phyloP scores from a whole-genome alignment of 1,284 basidiomycete genomes.

The Ustilago cynodontis region DNA sequence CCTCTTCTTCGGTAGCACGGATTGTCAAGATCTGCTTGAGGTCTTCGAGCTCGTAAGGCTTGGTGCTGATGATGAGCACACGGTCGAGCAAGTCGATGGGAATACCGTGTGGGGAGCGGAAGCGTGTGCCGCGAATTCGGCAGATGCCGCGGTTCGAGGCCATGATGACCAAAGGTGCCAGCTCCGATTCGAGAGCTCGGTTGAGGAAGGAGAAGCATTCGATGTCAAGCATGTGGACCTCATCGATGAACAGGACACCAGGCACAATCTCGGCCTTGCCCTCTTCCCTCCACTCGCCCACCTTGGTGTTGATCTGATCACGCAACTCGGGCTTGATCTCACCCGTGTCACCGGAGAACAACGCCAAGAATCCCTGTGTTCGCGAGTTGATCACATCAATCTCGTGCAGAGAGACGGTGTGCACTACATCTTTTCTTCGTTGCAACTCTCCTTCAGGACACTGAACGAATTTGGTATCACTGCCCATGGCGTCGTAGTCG shows the following conservation, averaged over 20 bases:
- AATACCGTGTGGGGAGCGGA: slow-evolving; percentile 92
- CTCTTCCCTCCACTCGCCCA: slow-evolving; percentile 97
- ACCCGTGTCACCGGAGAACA: slow-evolving; percentile 85
- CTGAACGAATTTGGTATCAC: slow-evolving; percentile 95
- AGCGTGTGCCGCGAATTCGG: slow-evolving; percentile 93
- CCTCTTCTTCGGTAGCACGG: slow-evolving; percentile 95
- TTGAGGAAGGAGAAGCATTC: slow-evolving; percentile 99
- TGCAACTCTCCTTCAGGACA: slow-evolving; percentile 98
- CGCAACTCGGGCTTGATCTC: slow-evolving; percentile 98
- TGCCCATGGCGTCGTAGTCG: slow-evolving; percentile 96
- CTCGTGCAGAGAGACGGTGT: slow-evolving; percentile 96
- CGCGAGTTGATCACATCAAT: slow-evolving; percentile 99
- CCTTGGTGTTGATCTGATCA: slow-evolving; percentile 96
- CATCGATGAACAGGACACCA: slow-evolving; percentile 76
- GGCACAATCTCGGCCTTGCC: slow-evolving; percentile 98
- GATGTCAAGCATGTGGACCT: slow-evolving; percentile 98
- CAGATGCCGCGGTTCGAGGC: slow-evolving; percentile 96
- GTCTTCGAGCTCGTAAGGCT: slow-evolving; percentile 86
- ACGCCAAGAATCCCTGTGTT: slow-evolving; percentile 83
- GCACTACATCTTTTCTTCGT: slow-evolving; percentile 94
- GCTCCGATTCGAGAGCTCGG: slow-evolving; percentile 90
- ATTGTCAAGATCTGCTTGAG: slow-evolving; percentile 92
- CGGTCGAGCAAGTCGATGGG: slow-evolving; percentile 94
- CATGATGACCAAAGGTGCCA: slow-evolving; percentile 97
- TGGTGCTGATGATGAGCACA: slow-evolving; percentile 93